These are phyloP conservation scores for Calonectria fujianensis DNA, from an alignment of 2,329 filamentous ascomycete genomes.

Conservation along the genomic window DNA sequence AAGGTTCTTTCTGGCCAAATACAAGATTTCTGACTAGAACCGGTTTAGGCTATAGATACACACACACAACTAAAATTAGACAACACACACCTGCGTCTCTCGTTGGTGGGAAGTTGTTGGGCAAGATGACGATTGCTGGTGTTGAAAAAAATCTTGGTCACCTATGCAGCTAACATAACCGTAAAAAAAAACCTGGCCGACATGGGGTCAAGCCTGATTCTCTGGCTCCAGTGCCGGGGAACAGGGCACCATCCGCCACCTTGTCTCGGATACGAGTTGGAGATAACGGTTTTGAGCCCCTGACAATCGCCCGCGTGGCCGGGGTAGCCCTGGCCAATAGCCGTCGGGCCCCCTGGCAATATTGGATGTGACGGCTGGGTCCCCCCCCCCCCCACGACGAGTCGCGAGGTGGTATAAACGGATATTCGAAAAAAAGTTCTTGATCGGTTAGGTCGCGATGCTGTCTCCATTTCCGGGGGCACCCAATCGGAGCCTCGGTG, in stretches of 20 bases:
- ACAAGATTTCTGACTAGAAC: not conserved
- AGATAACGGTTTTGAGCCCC: constrained; percentile 24
- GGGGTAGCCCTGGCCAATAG: not conserved
- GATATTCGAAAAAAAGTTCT: not conserved
- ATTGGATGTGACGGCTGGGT: constrained; percentile 32
- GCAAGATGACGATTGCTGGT: not conserved
- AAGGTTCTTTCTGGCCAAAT: not conserved
- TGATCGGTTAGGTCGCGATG: not conserved
- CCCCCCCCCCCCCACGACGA: too few relatives aligned
- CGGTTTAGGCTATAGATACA: not conserved
- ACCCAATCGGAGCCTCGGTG: not conserved
- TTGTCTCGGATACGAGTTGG: constrained; percentile 10
- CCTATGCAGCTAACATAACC: not conserved
- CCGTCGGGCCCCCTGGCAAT: not conserved
- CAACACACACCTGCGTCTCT: not conserved
- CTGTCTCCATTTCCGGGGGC: not conserved
- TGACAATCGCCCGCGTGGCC: not conserved
- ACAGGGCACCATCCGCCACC: not conserved
- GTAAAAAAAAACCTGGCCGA: not conserved
- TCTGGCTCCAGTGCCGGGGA: not conserved
- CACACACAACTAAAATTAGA: constrained; percentile 15
- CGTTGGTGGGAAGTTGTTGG: constrained; percentile 29
- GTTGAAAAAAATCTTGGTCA: not conserved
- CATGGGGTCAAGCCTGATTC: constrained; percentile 3
- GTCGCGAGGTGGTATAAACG: not conserved